Conservation (phyloP, 2,329 filamentous ascomycete species). For the Furcasterigmium furcatum region DNA sequence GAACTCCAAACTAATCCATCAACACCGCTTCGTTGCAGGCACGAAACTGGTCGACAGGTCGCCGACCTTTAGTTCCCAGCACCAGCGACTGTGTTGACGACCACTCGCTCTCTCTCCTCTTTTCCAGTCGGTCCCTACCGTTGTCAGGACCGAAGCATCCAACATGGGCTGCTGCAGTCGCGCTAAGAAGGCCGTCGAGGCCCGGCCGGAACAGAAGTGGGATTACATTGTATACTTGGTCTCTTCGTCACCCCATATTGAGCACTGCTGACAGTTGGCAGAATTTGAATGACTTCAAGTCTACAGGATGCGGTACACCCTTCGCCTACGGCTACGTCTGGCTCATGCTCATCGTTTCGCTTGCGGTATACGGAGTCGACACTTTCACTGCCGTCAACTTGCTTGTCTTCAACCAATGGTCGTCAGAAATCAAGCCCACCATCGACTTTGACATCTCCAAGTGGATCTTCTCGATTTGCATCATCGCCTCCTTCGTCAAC, state of each 20-base stretch:
- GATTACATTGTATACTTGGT: conserved; percentile 90
- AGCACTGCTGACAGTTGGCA: conserved; percentile 10
- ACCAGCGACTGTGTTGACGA: conserved; percentile 7
- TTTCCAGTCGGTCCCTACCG: neutral
- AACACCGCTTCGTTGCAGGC: conserved; percentile 1
- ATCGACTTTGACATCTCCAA: conserved; percentile 78
- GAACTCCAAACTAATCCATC: conserved; percentile 6
- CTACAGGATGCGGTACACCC: conserved; percentile 70
- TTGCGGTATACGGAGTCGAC: conserved; percentile 86
- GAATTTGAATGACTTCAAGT: conserved; percentile 74
- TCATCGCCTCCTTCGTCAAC: conserved; percentile 85
- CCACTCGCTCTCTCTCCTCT: conserved; percentile 5
- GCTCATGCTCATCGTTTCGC: conserved; percentile 68
- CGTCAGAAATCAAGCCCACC: conserved; percentile 74
- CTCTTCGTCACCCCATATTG: too few species aligned
- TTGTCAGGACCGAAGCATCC: neutral
- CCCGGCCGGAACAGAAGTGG: conserved; percentile 87
- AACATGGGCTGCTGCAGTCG: conserved; percentile 67
- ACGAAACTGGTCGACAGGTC: neutral
- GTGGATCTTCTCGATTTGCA: conserved; percentile 93
- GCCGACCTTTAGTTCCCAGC: neutral
- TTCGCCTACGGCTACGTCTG: conserved; percentile 85
- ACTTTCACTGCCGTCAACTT: conserved; percentile 92
- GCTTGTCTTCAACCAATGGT: conserved; percentile 85
- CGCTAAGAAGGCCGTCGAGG: conserved; percentile 56